phyloP scores from a whole-genome alignment of 2,329 filamentous ascomycete genomes.

The Rutstroemia sp. region DNA sequence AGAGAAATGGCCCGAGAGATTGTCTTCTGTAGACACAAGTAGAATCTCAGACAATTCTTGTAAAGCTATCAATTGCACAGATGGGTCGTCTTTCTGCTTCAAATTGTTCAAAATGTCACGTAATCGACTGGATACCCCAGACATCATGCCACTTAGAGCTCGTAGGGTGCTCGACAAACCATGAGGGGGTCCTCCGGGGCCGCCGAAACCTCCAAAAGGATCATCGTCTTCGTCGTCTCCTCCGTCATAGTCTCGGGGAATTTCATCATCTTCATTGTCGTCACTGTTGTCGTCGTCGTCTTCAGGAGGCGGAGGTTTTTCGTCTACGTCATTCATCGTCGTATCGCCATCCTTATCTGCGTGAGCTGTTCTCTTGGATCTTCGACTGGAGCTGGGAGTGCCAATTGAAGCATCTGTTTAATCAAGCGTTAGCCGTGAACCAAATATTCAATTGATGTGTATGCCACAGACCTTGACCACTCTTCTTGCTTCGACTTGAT shows the following conservation, averaged over 20 bases:
- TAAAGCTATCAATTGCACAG: slow-evolving; percentile 82
- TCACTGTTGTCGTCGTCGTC: slow-evolving; percentile 41
- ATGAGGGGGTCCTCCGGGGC: slow-evolving; percentile 52
- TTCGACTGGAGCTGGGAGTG: slow-evolving; percentile 24
- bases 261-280: slow-evolving; percentile 58
- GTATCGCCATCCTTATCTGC: slow-evolving; percentile 64
- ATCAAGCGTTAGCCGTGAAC: slow-evolving; percentile 13
- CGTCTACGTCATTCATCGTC: slow-evolving; percentile 44
- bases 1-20: slow-evolving; percentile 87
- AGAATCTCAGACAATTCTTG: slow-evolving; percentile 91
- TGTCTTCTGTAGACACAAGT: slow-evolving; percentile 93
- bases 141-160: slow-evolving; percentile 87
- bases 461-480: slow-evolving; percentile 39
- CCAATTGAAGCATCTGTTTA: slow-evolving; percentile 29
- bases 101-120: slow-evolving; percentile 71
- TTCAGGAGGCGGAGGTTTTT: slow-evolving; percentile 18
- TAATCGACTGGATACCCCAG: slow-evolving; percentile 71
- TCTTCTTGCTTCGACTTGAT: slow-evolving; percentile 64
- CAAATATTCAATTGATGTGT: slow-evolving; percentile 32
- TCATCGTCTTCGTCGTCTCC: slow-evolving; percentile 52
- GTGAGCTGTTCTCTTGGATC: slow-evolving; percentile 45
- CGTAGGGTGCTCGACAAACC: slow-evolving; percentile 74
- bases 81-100: slow-evolving; percentile 76
- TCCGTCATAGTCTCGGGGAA: slow-evolving; percentile 41
- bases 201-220: slow-evolving; percentile 60